Percentiles rank a stretch among this genome's conserved stretches.
phyloP scores from a whole-genome alignment of 768 basidiomycete species.

The Tricholoma sp. region DNA sequence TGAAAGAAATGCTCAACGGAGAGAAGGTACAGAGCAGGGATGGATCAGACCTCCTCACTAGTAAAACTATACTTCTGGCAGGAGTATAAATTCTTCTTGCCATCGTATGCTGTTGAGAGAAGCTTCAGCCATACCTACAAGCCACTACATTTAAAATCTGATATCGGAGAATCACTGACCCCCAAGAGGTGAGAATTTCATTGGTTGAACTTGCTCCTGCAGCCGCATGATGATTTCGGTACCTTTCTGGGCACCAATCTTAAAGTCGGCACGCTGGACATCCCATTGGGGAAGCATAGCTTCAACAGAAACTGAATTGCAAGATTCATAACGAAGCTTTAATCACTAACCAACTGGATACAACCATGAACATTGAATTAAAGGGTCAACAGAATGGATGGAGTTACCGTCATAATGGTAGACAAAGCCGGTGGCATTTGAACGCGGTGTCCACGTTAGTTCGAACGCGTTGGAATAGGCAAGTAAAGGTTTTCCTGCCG shows the following conservation, averaged over 20 bases:
- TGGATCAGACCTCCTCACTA: conserved; percentile 14
- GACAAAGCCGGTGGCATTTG: conserved; percentile 8
- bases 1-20: conserved; percentile 3
- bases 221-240: conserved; percentile 27
- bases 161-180: conserved; percentile 12
- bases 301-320: conserved; percentile 4
- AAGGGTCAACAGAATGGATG: neutral
- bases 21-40: neutral
- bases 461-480: conserved; percentile 20
- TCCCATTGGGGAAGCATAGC: conserved; percentile 21
- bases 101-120: conserved; percentile 24
- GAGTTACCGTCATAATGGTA: conserved; percentile 23
- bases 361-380: neutral
- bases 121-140: neutral
- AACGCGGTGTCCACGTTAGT: conserved; percentile 13
- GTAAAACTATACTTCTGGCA: conserved; percentile 15
- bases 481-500: conserved; percentile 2
- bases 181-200: conserved; percentile 22
- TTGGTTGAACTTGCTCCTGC: conserved; percentile 17
- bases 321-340: neutral
- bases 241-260: conserved; percentile 21
- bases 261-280: conserved; percentile 10
- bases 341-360: conserved; percentile 9
- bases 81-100: conserved; percentile 29
- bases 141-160: neutral